These are phyloP conservation scores for Chrysoporthe austroafricana DNA, from an alignment of 2,329 filamentous ascomycete species.

Conservation along the genomic window DNA sequence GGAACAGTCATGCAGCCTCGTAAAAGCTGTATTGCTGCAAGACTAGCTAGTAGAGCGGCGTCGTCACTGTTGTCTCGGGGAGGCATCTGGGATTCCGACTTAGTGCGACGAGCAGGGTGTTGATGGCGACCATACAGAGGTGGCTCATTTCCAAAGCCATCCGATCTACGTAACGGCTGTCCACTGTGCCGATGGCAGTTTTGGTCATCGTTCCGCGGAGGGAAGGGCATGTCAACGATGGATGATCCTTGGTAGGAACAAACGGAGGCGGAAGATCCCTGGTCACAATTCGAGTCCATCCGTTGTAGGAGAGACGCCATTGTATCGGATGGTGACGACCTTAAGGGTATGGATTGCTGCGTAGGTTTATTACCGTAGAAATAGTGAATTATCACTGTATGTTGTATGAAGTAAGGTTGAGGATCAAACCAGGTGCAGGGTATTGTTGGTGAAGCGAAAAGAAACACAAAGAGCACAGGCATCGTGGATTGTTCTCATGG, in stretches of 20 bases:
- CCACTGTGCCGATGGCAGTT: not conserved
- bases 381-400: not conserved
- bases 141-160: not conserved
- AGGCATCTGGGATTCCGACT: slow-evolving; percentile 1
- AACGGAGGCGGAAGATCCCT: not conserved
- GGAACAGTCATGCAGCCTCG: slow-evolving; percentile 11
- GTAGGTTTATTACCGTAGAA: not conserved
- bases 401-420: not conserved
- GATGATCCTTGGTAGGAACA: not conserved
- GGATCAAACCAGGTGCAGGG: not conserved
- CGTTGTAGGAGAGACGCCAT: not conserved
- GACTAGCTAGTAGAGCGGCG: slow-evolving; percentile 15
- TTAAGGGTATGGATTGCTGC: not conserved
- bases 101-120: not conserved
- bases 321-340: not conserved
- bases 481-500: not conserved
- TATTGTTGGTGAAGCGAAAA: not conserved
- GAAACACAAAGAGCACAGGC: not conserved
- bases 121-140: not conserved
- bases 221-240: not conserved
- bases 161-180: not conserved
- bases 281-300: not conserved
- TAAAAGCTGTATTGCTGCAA: slow-evolving; percentile 27
- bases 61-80: not conserved
- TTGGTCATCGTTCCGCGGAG: not conserved